phyloP scores from a whole-genome alignment of 768 basidiomycete species.

The Suillus subaureus region DNA sequence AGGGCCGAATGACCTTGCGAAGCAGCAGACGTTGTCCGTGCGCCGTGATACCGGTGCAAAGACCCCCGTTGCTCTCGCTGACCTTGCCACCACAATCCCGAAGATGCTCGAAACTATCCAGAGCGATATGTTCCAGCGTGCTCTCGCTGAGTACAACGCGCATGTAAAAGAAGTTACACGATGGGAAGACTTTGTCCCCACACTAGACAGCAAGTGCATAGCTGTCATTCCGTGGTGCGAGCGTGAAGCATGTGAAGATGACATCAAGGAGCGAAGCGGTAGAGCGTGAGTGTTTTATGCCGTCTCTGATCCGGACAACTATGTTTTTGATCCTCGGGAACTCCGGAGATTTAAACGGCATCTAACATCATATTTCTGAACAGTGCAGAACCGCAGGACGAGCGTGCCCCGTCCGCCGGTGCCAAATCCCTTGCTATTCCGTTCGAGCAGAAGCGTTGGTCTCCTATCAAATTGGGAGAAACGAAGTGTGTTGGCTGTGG shows the following conservation, averaged over 20 bases:
- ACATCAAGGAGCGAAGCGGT: slow-evolving; percentile 94
- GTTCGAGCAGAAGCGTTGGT: slow-evolving; percentile 86
- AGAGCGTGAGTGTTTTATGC: slow-evolving; percentile 56
- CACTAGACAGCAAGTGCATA: slow-evolving; percentile 85
- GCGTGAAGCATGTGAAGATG: slow-evolving; percentile 89
- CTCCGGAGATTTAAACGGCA: background rate
- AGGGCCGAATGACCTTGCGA: slow-evolving; percentile 88
- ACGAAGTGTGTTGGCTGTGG: slow-evolving; percentile 92
- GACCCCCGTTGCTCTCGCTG: slow-evolving; percentile 51
- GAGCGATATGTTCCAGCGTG: slow-evolving; percentile 80
- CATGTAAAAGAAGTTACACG: slow-evolving; percentile 72
- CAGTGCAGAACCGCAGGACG: slow-evolving; percentile 87
- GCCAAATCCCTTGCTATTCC: slow-evolving; percentile 98
- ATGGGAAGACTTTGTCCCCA: slow-evolving; percentile 94
- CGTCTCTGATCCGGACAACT: background rate
- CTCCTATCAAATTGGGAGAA: slow-evolving; percentile 76
- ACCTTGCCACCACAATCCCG: slow-evolving; percentile 53
- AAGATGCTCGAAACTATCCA: slow-evolving; percentile 85
- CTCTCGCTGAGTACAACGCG: slow-evolving; percentile 71
- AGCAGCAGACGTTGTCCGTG: slow-evolving; percentile 79
- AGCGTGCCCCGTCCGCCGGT: slow-evolving; percentile 94
- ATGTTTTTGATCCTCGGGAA: background rate
- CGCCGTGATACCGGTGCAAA: slow-evolving; percentile 81
- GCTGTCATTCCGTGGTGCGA: slow-evolving; percentile 97
- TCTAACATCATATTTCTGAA: slow-evolving; percentile 17